Evolutionary conservation across 495 filamentous ascomycete genomes (phyloP).

Genomic region (Usnea hakonensis): DNA sequence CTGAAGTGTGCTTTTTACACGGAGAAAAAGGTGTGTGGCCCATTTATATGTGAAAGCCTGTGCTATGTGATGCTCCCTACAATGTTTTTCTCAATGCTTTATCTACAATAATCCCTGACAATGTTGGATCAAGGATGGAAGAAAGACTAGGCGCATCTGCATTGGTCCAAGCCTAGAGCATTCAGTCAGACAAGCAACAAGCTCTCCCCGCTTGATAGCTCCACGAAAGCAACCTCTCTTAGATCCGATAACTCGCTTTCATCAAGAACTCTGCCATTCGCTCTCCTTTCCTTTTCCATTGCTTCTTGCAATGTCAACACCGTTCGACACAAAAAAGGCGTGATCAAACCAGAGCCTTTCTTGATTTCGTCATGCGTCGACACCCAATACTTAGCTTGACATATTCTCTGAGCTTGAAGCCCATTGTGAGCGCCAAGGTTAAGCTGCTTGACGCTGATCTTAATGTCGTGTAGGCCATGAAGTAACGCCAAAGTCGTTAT

Average conservation of each 20-base stretch:
- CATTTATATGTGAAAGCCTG: background rate
- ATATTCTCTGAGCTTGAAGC: conserved; percentile 38
- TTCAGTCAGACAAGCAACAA: conserved; percentile 24
- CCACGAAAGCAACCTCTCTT: conserved; percentile 30
- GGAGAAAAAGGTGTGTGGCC: too few relatives aligned
- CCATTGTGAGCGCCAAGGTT: conserved; percentile 51
- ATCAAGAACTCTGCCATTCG: conserved; percentile 6
- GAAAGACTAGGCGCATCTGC: background rate
- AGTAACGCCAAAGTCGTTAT: conserved; percentile 43
- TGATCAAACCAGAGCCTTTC: conserved; percentile 42
- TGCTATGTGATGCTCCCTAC: background rate
- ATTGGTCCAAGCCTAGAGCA: background rate
- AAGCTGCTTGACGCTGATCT: conserved; percentile 40
- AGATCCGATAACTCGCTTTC: conserved; percentile 21
- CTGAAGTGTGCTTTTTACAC: background rate
- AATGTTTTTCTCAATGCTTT: background rate
- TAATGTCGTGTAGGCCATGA: conserved; percentile 49
- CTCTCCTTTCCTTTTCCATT: conserved; percentile 32
- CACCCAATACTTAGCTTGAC: conserved; percentile 48
- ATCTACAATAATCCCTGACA: background rate
- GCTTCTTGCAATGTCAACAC: conserved; percentile 38
- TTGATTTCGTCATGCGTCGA: conserved; percentile 53
- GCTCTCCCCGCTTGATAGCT: conserved; percentile 39
- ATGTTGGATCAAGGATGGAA: background rate
- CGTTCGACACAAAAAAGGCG: conserved; percentile 40